Conservation (phyloP, 306 rosid genomes). For the Acacia acuminata region DNA sequence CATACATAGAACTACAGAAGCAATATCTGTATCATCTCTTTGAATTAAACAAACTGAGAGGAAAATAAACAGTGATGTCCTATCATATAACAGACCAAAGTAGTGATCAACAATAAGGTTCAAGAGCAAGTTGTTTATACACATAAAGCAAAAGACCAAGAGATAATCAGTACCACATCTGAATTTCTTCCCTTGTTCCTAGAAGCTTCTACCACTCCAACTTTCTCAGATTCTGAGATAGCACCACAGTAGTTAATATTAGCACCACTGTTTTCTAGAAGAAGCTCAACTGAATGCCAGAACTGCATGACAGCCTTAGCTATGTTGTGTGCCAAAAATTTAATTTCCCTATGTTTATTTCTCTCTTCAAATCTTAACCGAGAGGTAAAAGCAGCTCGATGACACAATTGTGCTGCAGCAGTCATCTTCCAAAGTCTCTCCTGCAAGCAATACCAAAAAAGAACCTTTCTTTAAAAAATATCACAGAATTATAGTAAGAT, state of each 20-base stretch:
- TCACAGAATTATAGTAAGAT: background rate
- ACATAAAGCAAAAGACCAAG: conserved; percentile 26
- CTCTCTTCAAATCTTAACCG: conserved; percentile 66
- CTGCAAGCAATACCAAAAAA: conserved; percentile 43
- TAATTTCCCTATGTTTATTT: conserved; percentile 49
- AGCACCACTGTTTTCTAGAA: conserved; percentile 40
- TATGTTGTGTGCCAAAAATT: conserved; percentile 70
- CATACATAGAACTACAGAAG: background rate
- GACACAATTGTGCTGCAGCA: conserved; percentile 83
- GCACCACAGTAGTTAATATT: conserved; percentile 29
- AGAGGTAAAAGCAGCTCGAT: conserved; percentile 66
- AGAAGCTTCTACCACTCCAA: conserved; percentile 44
- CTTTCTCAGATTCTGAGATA: conserved; percentile 39
- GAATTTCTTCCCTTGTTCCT: conserved; percentile 42
- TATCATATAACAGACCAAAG: conserved; percentile 28
- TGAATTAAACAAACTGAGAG: background rate
- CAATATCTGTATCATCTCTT: background rate
- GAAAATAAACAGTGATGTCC: background rate
- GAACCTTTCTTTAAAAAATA: conserved; percentile 13
- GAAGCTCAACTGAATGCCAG: conserved; percentile 88
- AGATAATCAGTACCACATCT: conserved; percentile 43
- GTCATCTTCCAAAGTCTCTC: conserved; percentile 96
- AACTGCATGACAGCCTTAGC: conserved; percentile 92
- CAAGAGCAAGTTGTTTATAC: background rate
- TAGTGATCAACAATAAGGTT: conserved; percentile 12